phyloP scores from a whole-genome alignment of 768 basidiomycete species.

The Boletellus sp. region DNA sequence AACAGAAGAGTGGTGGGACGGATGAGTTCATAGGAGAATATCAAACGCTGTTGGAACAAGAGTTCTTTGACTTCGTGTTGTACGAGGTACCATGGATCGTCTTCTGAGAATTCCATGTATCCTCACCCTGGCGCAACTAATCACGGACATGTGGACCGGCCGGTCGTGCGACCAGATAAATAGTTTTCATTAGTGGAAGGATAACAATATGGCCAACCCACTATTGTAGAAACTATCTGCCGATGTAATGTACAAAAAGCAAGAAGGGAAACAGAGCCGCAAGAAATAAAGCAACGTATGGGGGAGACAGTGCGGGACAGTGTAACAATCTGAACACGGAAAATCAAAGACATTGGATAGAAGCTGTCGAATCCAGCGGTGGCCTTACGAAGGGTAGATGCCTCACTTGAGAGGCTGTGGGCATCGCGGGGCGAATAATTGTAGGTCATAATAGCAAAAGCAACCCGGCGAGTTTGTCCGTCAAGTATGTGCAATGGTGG shows the following conservation, averaged over 20 bases:
- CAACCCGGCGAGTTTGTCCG: slow-evolving; percentile 18
- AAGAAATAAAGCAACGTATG: slow-evolving; percentile 24
- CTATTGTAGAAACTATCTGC: slow-evolving; percentile 48
- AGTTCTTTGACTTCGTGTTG: slow-evolving; percentile 92
- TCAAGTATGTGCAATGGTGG: slow-evolving; percentile 18
- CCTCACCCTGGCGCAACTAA: neutral
- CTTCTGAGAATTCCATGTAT: slow-evolving; percentile 36
- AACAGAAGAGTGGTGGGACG: slow-evolving; percentile 32
- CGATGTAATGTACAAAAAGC: slow-evolving; percentile 39
- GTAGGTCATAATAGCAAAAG: slow-evolving; percentile 8
- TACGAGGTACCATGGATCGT: slow-evolving; percentile 92
- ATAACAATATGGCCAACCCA: slow-evolving; percentile 62
- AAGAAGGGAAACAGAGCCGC: slow-evolving; percentile 19
- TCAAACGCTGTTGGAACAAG: slow-evolving; percentile 89
- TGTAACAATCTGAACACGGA: slow-evolving; percentile 15
- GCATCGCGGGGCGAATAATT: slow-evolving; percentile 16
- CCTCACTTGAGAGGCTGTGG: slow-evolving; percentile 8
- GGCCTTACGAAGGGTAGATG: slow-evolving; percentile 7
- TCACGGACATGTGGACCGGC: neutral
- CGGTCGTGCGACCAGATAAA: slow-evolving; percentile 24
- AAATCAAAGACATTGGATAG: slow-evolving; percentile 15
- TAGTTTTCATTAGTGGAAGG: slow-evolving; percentile 52
- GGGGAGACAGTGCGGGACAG: slow-evolving; percentile 12
- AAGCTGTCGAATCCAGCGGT: slow-evolving; percentile 12
- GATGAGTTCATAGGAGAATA: slow-evolving; percentile 89